Conservation (phyloP, 352 stramenopile species). For the Pythium aphanidermatum region DNA sequence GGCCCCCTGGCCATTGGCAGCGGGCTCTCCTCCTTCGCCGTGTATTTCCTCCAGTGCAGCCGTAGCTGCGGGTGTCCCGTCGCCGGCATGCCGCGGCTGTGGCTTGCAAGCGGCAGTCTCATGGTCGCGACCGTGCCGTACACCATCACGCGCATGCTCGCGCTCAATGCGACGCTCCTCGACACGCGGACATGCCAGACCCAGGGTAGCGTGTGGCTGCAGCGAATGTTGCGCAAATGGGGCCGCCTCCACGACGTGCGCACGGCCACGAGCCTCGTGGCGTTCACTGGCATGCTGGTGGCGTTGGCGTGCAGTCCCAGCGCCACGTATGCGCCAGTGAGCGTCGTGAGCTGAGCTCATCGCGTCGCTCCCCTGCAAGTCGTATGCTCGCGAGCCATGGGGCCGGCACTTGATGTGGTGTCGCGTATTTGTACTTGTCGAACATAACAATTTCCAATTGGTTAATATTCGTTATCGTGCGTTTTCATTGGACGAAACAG, state of each 20-base stretch:
- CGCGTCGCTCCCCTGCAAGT: too few species aligned
- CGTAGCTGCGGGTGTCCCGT: slow-evolving; percentile 15
- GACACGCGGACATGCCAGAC: slow-evolving; percentile 36
- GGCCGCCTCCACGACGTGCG: slow-evolving; percentile 49
- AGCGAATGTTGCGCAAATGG: slow-evolving; percentile 48
- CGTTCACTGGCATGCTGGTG: slow-evolving; percentile 56
- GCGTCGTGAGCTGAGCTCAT: too few species aligned
- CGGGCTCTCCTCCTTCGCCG: slow-evolving; percentile 38
- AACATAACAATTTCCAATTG: too few species aligned
- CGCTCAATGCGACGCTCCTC: slow-evolving; percentile 52
- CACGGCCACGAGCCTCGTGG: slow-evolving; percentile 38
- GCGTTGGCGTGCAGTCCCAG: slow-evolving; percentile 52
- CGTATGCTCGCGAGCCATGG: too few species aligned
- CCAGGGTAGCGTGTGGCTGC: slow-evolving; percentile 39
- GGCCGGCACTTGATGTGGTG: too few species aligned
- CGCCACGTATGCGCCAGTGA: not conserved
- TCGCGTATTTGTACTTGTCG: too few species aligned
- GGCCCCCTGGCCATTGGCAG: slow-evolving; percentile 49
- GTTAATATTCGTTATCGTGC: too few species aligned
- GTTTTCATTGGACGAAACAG: too few species aligned
- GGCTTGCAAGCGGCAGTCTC: slow-evolving; percentile 45
- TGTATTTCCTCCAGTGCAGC: slow-evolving; percentile 34
- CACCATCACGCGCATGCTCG: slow-evolving; percentile 61
- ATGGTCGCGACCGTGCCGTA: slow-evolving; percentile 60
- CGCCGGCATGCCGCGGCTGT: slow-evolving; percentile 37